Conservation (phyloP, 495 filamentous ascomycete species). For the Penicillium steckii region DNA sequence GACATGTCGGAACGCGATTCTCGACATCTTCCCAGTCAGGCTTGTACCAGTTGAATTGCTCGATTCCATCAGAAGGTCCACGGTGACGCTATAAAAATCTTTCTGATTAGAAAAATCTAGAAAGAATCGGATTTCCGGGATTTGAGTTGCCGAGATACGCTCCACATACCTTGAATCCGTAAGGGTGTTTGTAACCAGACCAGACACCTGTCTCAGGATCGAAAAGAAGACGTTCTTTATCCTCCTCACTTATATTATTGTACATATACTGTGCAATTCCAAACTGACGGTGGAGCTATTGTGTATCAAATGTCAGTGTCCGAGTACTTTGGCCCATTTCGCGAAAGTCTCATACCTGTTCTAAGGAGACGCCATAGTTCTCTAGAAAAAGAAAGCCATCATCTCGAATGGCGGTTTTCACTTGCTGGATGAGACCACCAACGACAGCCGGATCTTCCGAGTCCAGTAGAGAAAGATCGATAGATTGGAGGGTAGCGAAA, state of each 20-base stretch:
- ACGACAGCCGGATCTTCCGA: conserved; percentile 38
- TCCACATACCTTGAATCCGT: conserved; percentile 40
- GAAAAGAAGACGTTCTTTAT: conserved; percentile 42
- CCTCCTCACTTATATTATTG: conserved; percentile 43
- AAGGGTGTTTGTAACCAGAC: conserved; percentile 43
- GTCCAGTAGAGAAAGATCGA: conserved; percentile 39
- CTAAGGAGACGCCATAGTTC: conserved; percentile 48
- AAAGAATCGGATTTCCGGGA: not conserved
- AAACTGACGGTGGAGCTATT: conserved; percentile 45
- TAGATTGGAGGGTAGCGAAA: conserved; percentile 39
- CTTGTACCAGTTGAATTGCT: conserved; percentile 50
- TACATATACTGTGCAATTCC: conserved; percentile 44
- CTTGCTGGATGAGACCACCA: conserved; percentile 34
- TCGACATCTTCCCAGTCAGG: conserved; percentile 33
- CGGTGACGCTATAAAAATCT: conserved; percentile 27
- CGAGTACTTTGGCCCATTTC: not conserved
- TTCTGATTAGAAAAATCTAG: not conserved
- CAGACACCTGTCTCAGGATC: conserved; percentile 36
- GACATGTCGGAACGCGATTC: conserved; percentile 33
- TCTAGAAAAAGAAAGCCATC: conserved; percentile 48
- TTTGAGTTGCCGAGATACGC: not conserved
- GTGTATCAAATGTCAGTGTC: not conserved
- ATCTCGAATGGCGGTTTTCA: conserved; percentile 40
- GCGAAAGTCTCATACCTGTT: conserved; percentile 30
- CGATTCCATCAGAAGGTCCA: conserved; percentile 40